These are phyloP conservation scores for Rhizodiscina lignyota DNA, from an alignment of 495 filamentous ascomycete species.

Conservation along the genomic window DNA sequence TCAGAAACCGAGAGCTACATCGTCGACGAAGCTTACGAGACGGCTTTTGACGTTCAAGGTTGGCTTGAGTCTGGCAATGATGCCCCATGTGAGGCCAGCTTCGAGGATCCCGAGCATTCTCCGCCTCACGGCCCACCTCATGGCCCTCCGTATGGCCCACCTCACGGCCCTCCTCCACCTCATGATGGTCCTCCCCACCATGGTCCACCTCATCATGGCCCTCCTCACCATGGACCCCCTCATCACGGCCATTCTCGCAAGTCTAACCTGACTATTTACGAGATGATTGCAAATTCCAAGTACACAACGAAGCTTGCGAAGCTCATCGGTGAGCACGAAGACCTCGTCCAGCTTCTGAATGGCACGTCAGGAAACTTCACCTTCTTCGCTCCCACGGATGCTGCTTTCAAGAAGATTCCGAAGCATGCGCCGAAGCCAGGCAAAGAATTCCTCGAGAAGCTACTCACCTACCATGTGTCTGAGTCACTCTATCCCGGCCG, in stretches of 20 bases:
- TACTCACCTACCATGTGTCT: constrained; percentile 57
- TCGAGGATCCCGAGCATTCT: neutral
- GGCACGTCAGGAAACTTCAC: constrained; percentile 55
- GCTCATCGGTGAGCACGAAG: constrained; percentile 50
- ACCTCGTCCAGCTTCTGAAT: constrained; percentile 55
- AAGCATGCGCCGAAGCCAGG: constrained; percentile 34
- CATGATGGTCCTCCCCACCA: constrained; percentile 16
- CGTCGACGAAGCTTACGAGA: neutral
- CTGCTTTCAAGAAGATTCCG: constrained; percentile 53
- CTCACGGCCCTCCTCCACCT: constrained; percentile 15
- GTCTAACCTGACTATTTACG: constrained; percentile 57
- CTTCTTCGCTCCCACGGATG: constrained; percentile 62
- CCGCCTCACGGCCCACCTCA: constrained; percentile 13
- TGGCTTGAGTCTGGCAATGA: constrained; percentile 1
- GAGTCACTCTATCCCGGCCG: constrained; percentile 42
- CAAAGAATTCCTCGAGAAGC: constrained; percentile 44
- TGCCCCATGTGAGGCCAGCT: neutral
- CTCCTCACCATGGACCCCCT: constrained; percentile 2
- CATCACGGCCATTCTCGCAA: constrained; percentile 20
- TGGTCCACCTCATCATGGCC: constrained; percentile 4
- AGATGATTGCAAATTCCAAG: constrained; percentile 55
- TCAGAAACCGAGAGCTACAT: neutral
- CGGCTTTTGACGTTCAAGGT: neutral
- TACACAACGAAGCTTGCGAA: constrained; percentile 60
- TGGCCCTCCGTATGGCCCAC: constrained; percentile 9